These are phyloP conservation scores for Chlamydomonas applanata DNA, from an alignment of 139 green algal genomes.

Conservation along the genomic window DNA sequence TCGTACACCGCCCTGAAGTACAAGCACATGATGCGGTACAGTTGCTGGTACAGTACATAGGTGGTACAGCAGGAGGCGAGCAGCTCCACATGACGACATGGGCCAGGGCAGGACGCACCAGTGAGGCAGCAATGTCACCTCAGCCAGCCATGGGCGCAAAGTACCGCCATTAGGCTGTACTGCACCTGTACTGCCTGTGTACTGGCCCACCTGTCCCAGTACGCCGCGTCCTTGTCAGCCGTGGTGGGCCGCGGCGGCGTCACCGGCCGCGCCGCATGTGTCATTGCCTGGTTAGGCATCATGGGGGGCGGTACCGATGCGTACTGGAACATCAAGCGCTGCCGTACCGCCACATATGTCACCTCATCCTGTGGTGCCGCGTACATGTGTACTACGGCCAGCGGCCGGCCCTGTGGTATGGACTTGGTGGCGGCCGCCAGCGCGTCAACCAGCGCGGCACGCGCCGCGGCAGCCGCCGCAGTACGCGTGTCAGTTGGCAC, in stretches of 20 bases:
- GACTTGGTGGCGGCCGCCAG: not conserved
- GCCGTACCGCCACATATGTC: conserved; percentile 30
- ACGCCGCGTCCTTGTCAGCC: conserved; percentile 11
- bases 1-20: conserved; percentile 28
- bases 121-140: no score
- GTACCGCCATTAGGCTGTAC: no score
- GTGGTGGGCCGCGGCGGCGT: conserved; percentile 12
- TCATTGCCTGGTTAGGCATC: conserved; percentile 14
- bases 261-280: not conserved
- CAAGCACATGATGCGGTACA: no score
- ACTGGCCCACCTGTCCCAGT: conserved; percentile 10
- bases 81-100: no score
- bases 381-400: conserved; percentile 35
- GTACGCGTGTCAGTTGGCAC: no score
- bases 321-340: conserved; percentile 38
- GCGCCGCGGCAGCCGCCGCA: no score
- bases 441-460: not conserved
- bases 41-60: no score
- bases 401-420: conserved; percentile 9
- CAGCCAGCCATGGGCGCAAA: no score
- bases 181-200: no score
- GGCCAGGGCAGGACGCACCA: no score
- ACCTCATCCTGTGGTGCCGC: conserved; percentile 21
- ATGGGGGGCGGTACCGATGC: conserved; percentile 1
- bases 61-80: no score